phyloP scores from a whole-genome alignment of 805 yeast genomes.

The Starmerella cellae region DNA sequence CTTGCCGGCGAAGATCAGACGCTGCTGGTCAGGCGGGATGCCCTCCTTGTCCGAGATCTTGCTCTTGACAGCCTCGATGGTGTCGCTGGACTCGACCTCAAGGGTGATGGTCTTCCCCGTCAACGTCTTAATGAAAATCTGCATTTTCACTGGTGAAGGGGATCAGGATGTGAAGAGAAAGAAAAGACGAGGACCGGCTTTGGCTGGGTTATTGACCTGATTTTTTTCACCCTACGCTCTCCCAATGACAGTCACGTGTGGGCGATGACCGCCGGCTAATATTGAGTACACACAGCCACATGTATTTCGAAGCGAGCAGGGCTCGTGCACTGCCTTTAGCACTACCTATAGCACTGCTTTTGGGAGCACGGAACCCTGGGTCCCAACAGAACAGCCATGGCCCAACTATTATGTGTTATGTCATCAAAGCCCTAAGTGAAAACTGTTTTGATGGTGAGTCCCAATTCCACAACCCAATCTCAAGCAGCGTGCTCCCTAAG shows the following conservation, averaged over 20 bases:
- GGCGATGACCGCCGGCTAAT: neutral
- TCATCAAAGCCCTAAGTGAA: conserved; percentile 1
- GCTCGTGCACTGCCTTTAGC: too few species aligned
- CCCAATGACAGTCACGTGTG: too few species aligned
- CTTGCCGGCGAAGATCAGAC: conserved; percentile 95
- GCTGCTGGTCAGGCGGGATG: conserved; percentile 95
- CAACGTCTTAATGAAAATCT: conserved; percentile 96
- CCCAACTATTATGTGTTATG: too few species aligned
- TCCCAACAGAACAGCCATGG: too few species aligned
- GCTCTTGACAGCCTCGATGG: conserved; percentile 91
- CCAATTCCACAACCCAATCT: too few species aligned
- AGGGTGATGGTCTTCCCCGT: conserved; percentile 98
- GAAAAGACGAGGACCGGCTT: neutral
- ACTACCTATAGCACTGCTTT: neutral
- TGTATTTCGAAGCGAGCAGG: neutral
- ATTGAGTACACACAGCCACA: neutral
- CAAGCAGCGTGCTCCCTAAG: too few species aligned
- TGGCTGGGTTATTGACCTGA: neutral
- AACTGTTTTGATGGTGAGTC: too few species aligned
- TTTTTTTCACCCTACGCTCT: too few species aligned
- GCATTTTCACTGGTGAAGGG: conserved; percentile 27
- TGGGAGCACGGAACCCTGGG: too few species aligned
- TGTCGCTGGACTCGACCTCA: conserved; percentile 95
- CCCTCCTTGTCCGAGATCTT: conserved; percentile 97
- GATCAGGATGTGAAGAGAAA: conserved; percentile 1